Conservation (phyloP, 2,329 filamentous ascomycete species). For the Calonectria pteridis region DNA sequence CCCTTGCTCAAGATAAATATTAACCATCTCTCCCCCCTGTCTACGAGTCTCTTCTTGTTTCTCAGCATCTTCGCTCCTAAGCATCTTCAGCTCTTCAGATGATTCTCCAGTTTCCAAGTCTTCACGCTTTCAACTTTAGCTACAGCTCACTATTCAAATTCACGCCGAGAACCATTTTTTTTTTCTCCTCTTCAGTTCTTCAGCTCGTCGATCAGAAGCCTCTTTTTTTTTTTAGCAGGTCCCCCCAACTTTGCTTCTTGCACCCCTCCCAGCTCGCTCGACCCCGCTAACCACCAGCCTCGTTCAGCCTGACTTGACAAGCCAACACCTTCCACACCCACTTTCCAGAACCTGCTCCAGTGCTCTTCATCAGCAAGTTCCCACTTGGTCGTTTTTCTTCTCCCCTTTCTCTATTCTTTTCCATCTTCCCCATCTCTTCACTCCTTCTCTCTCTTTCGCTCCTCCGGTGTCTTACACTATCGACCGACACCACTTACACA, state of each 20-base stretch:
- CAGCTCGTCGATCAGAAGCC: neutral
- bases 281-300: conserved; percentile 5
- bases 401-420: neutral
- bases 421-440: neutral
- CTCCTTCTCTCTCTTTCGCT: neutral
- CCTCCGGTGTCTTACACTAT: neutral
- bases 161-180: neutral
- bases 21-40: neutral
- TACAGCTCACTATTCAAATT: neutral
- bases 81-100: neutral
- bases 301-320: neutral
- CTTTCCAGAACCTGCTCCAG: neutral
- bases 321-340: neutral
- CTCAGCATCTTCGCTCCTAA: neutral
- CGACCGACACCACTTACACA: neutral
- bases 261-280: neutral
- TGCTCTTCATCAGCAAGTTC: neutral
- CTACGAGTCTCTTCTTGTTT: neutral
- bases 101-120: neutral
- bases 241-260: neutral
- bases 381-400: neutral
- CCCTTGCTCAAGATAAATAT: neutral
- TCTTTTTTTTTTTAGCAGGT: neutral
- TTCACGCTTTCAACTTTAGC: neutral
- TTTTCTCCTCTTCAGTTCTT: neutral